Evolutionary conservation across 2,329 filamentous ascomycete species (phyloP).

Genomic region (Xylaria sp.): DNA sequence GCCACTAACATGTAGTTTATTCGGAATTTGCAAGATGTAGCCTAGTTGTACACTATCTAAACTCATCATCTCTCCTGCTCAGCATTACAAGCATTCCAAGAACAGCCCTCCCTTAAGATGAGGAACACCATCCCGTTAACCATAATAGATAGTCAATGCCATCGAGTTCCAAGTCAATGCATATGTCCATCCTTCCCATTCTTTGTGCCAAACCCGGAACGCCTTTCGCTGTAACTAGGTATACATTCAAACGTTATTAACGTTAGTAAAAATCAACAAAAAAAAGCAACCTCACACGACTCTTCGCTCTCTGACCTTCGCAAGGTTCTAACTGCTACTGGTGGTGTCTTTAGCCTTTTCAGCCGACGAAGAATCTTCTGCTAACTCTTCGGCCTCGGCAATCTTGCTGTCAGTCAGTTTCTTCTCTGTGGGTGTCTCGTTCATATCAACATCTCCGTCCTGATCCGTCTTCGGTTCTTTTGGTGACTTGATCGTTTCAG

Average conservation of each 20-base stretch:
- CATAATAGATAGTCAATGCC: constrained; percentile 8
- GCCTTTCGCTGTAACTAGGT: constrained; percentile 37
- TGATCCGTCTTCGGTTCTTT: constrained; percentile 54
- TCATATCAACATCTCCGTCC: constrained; percentile 66
- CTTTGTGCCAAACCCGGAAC: constrained; percentile 38
- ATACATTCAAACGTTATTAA: constrained; percentile 35
- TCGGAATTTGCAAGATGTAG: neutral
- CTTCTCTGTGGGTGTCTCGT: constrained; percentile 51
- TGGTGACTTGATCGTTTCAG: constrained; percentile 34
- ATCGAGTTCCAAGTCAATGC: constrained; percentile 18
- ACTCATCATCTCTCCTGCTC: neutral
- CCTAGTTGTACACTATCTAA: neutral
- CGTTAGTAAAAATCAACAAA: constrained; percentile 7
- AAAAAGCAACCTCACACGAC: constrained; percentile 20
- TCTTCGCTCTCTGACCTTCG: constrained; percentile 5
- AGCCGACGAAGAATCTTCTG: constrained; percentile 26
- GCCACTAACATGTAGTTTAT: neutral
- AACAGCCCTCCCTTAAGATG: neutral
- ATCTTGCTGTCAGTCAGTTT: constrained; percentile 54
- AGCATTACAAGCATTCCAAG: neutral
- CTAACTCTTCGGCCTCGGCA: constrained; percentile 36
- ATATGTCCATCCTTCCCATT: constrained; percentile 23
- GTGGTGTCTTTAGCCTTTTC: constrained; percentile 35
- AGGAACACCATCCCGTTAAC: constrained; percentile 13
- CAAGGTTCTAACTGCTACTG: constrained; percentile 29